These are phyloP conservation scores for Malassezia obtusa DNA, from an alignment of 1,284 basidiomycete species.

Conservation along the genomic window DNA sequence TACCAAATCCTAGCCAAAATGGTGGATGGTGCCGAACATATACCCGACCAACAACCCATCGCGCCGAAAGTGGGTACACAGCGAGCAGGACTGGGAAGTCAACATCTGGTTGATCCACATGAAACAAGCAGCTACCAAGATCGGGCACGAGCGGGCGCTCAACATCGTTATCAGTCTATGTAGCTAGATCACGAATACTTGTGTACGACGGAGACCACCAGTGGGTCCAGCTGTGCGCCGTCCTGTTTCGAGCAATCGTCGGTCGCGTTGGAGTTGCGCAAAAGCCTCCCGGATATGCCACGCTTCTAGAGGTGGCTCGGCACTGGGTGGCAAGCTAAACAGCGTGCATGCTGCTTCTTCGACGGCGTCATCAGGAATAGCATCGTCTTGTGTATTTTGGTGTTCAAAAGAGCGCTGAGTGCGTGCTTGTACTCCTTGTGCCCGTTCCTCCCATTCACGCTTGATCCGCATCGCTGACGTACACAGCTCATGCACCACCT, in stretches of 20 bases:
- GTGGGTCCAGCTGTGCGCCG: conserved; percentile 24
- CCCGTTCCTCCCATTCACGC: conserved; percentile 26
- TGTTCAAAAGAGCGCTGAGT: not conserved
- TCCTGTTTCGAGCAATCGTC: conserved; percentile 23
- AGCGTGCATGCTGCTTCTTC: conserved; percentile 26
- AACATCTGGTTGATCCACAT: not conserved
- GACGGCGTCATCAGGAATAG: not conserved
- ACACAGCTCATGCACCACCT: conserved; percentile 87
- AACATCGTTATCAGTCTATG: not conserved
- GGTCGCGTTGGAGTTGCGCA: conserved; percentile 29
- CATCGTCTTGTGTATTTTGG: not conserved
- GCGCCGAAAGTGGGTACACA: conserved; percentile 3
- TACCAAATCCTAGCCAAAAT: conserved; percentile 8
- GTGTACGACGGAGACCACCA: conserved; percentile 34
- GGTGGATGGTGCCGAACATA: not conserved
- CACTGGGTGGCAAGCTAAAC: conserved; percentile 25
- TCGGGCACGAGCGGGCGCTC: not conserved
- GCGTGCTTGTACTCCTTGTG: conserved; percentile 5
- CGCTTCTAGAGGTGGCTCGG: conserved; percentile 27
- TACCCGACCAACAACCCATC: not conserved
- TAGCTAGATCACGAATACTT: conserved; percentile 36
- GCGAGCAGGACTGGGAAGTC: conserved; percentile 12
- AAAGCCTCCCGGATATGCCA: conserved; percentile 44
- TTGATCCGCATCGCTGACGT: conserved; percentile 50
- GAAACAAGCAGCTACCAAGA: not conserved